These are phyloP conservation scores for Aureobasidium subglaciale DNA, from an alignment of 2,329 filamentous ascomycete genomes.

Conservation along the genomic window DNA sequence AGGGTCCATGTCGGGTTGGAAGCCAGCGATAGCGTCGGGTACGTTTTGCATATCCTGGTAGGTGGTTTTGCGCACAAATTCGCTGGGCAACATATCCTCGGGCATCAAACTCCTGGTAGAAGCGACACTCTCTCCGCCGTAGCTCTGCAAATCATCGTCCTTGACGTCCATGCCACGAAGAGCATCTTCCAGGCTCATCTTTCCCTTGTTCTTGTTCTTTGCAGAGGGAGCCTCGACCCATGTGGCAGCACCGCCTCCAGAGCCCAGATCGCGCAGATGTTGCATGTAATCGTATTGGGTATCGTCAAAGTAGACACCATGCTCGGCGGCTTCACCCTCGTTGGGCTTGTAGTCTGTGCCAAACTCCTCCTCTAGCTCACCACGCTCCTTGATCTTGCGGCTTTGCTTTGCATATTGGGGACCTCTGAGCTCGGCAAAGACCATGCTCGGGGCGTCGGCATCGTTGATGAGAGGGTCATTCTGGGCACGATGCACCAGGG, in stretches of 20 bases:
- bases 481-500: conserved; percentile 90
- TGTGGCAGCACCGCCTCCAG: conserved; percentile 57
- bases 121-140: conserved; percentile 35
- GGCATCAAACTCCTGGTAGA: conserved; percentile 49
- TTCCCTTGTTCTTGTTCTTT: conserved; percentile 63
- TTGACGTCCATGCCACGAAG: conserved; percentile 51
- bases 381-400: conserved; percentile 40
- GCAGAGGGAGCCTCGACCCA: conserved; percentile 69
- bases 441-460: conserved; percentile 77
- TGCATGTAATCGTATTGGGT: conserved; percentile 99
- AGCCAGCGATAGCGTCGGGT: conserved; percentile 83
- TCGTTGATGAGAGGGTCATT: conserved; percentile 97
- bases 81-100: conserved; percentile 68
- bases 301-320: conserved; percentile 93
- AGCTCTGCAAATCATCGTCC: conserved; percentile 36
- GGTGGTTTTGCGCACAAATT: conserved; percentile 66
- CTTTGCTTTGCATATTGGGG: conserved; percentile 23
- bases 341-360: conserved; percentile 69
- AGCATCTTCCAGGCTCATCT: conserved; percentile 75
- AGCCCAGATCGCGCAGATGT: conserved; percentile 78
- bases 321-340: conserved; percentile 90
- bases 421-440: conserved; percentile 60
- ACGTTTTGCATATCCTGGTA: conserved; percentile 93
- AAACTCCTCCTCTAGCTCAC: conserved; percentile 70
- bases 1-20: conserved; percentile 97